Base-by-base conservation (phyloP, 2,329 filamentous ascomycete genomes). In the Botrytis pseudocinerea region DNA sequence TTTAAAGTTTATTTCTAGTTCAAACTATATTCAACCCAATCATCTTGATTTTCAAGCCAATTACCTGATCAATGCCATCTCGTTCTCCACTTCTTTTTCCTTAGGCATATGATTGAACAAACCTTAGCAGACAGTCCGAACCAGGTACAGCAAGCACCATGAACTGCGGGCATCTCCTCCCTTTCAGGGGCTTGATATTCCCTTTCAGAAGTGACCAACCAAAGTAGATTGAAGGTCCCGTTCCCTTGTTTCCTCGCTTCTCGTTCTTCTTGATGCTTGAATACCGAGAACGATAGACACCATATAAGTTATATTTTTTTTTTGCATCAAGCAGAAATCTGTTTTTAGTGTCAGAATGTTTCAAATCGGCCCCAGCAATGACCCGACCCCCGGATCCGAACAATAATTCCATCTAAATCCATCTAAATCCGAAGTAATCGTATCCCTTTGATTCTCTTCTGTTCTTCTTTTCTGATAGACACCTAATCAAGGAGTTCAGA, bases 381-480 rank as follows among this genome's bases (percentile, higher is more conserved):
- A 62, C 60, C 60, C 38, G 9, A 62, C 35, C 60, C 40, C 14
- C 60, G 60, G 35, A 62, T 62, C 60, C 60, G 59, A 61, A 61
- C 7, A 1, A 14, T 14, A 4, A 38, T 40, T 22, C 12, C 25
- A 9, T 60, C 57, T 18, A 35, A 22, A 25, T 22, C 12, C 25
- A 9, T 60, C 57, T 18, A 35, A 22, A 25, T 40, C 59, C 22
- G 60, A 40, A 18, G 12, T 18, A n/a, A 42, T 4, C 38, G 35
- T 62, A 25, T 4, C 60, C 35, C 18, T 20, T 20, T 35, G 9
- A 8, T n/a, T 35, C 57, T n/a, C 12, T 40, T n/a, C 38, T n/a
- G 38, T n/a, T 62, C 35, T 16, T 9, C 14, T 51, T 18, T 28
- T 18, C 10, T n/a, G 4, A 38, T 18, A 1, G 51, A 28, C 16